phyloP scores from a whole-genome alignment of 129 eudicot species.

The Calendula officinalis region DNA sequence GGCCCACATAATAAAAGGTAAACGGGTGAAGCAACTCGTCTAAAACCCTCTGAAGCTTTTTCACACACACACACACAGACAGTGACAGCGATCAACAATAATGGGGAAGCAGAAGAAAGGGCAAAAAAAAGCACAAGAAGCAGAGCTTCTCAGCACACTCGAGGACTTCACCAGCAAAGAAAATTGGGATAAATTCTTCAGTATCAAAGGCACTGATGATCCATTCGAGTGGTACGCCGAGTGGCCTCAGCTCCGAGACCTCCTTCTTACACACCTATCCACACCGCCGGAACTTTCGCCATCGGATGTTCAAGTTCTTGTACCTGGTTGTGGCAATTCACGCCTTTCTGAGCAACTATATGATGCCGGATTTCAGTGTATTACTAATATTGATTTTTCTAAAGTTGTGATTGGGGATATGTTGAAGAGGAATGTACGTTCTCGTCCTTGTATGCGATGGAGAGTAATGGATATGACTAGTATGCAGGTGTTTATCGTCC shows the following conservation, averaged over 20 bases:
- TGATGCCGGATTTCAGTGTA: conserved; percentile 57
- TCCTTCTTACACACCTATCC: conserved; percentile 49
- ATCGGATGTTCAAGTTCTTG: conserved; percentile 44
- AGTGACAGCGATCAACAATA: not conserved
- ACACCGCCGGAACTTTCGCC: no score
- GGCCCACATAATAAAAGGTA: not conserved
- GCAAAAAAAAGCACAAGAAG: conserved; percentile 10
- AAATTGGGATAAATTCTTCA: conserved; percentile 85
- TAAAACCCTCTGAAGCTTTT: conserved; percentile 17
- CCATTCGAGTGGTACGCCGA: conserved; percentile 91
- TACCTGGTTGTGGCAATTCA: conserved; percentile 94
- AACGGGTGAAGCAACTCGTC: no score
- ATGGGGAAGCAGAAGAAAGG: conserved; percentile 32
- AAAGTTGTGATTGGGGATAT: conserved; percentile 85
- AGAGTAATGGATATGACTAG: conserved; percentile 89
- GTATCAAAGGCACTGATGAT: conserved; percentile 54
- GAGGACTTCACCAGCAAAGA: conserved; percentile 81
- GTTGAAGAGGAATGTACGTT: conserved; percentile 75
- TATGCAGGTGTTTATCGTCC: conserved; percentile 59
- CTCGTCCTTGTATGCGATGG: conserved; percentile 84
- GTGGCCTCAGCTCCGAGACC: conserved; percentile 69
- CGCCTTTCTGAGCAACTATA: conserved; percentile 69
- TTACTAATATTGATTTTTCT: conserved; percentile 80
- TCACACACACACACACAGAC: conserved; percentile 5
- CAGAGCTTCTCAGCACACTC: conserved; percentile 58